A percentile compares a stretch with the other conserved stretches of the same genome.
phyloP scores from a whole-genome alignment of 257 asterid species.

The Salvia splendens region DNA sequence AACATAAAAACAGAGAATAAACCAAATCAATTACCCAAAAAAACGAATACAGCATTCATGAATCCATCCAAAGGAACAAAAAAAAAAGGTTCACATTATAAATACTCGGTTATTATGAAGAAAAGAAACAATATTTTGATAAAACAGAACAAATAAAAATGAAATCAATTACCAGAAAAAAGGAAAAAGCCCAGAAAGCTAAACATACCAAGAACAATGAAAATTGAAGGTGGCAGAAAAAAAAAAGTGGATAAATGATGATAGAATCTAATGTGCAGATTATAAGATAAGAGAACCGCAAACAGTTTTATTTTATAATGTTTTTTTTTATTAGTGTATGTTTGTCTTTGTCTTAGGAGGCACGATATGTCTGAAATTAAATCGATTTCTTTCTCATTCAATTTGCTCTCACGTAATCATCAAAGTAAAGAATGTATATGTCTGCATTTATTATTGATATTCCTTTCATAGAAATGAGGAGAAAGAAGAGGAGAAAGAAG shows the following conservation, averaged over 20 bases:
- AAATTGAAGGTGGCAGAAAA: conserved; percentile 28
- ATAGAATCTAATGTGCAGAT: conserved; percentile 7
- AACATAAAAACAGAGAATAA: not conserved
- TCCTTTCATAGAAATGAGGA: conserved; percentile 27
- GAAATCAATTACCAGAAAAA: not conserved
- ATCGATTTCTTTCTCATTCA: not conserved
- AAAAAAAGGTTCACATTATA: not conserved
- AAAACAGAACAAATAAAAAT: not conserved
- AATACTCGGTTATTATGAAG: no score
- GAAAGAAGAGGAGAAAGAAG: conserved; percentile 1
- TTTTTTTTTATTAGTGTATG: not conserved
- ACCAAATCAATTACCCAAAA: not conserved
- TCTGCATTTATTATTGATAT: conserved; percentile 14
- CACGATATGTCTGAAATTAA: not conserved
- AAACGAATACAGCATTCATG: not conserved
- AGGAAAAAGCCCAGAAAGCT: not conserved
- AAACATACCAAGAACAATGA: conserved; percentile 27
- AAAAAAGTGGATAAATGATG: not conserved
- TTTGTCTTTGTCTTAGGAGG: conserved; percentile 8
- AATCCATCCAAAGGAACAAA: not conserved
- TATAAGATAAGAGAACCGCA: conserved; percentile 25
- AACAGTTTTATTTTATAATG: not conserved
- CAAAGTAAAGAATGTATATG: conserved; percentile 26
- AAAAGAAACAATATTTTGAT: not conserved
- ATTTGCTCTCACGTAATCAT: conserved; percentile 14